Evolutionary conservation across 768 basidiomycete genomes (phyloP).

Genomic region (Ramaria sp.): DNA sequence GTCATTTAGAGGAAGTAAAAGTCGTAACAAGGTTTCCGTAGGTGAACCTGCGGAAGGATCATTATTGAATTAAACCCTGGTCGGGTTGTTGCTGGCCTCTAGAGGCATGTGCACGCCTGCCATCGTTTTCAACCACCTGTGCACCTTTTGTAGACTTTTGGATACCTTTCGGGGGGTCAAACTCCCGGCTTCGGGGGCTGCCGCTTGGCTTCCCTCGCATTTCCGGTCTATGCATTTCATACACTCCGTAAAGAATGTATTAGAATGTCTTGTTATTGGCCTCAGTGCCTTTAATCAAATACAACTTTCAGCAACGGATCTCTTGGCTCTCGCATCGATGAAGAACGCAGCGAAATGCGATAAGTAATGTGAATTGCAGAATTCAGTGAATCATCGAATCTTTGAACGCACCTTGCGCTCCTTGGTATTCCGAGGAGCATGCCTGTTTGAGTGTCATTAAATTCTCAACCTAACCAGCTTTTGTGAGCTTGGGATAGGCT

Average conservation of each 20-base stretch:
- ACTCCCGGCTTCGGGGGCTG: no score
- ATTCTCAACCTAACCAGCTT: conserved; percentile 13
- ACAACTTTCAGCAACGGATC: conserved; percentile 54
- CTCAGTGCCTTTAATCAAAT: not conserved
- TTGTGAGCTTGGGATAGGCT: not conserved
- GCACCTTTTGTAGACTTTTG: conserved; percentile 20
- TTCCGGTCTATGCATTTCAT: conserved; percentile 18
- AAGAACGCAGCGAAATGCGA: no score
- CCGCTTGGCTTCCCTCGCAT: not conserved
- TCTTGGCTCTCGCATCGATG: no score
- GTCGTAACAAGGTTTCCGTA: no score
- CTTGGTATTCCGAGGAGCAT: no score
- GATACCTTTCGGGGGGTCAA: not conserved
- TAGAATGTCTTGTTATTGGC: not conserved
- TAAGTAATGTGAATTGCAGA: no score
- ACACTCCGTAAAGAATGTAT: not conserved
- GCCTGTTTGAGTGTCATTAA: no score
- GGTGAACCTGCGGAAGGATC: no score
- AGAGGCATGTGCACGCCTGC: conserved; percentile 21
- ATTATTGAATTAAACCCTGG: conserved; percentile 34
- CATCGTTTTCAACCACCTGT: conserved; percentile 32
- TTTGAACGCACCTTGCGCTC: no score
- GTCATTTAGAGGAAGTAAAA: no score
- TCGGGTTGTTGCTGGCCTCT: conserved; percentile 14
- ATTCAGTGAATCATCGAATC: no score